phyloP scores from a whole-genome alignment of 352 stramenopile species.

The Aphanomyces astaci region DNA sequence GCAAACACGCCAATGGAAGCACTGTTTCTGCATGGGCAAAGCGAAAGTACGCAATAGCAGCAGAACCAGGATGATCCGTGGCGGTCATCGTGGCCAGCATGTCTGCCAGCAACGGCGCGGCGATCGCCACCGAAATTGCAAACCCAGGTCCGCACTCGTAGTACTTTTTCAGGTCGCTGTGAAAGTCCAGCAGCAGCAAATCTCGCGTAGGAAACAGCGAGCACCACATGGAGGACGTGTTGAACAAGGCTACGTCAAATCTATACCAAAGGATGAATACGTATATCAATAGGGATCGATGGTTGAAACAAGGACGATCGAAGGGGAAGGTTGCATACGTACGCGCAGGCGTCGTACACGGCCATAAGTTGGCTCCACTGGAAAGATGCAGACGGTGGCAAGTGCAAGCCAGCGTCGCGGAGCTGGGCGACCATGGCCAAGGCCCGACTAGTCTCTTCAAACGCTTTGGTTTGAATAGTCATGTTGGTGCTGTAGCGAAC shows the following conservation, averaged over 20 bases:
- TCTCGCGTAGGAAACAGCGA: constrained; percentile 39
- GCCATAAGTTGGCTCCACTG: constrained; percentile 36
- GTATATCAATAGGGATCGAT: background rate
- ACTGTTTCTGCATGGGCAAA: constrained; percentile 74
- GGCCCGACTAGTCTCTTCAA: constrained; percentile 30
- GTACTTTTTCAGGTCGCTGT: constrained; percentile 59
- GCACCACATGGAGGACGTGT: constrained; percentile 48
- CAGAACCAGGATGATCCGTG: constrained; percentile 21
- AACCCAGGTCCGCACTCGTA: constrained; percentile 51
- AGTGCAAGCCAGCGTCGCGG: constrained; percentile 30
- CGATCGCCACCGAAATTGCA: constrained; percentile 71
- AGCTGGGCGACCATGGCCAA: constrained; percentile 26
- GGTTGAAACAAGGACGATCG: background rate
- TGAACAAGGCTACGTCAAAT: constrained; percentile 62
- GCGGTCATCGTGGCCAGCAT: constrained; percentile 43
- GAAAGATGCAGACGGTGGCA: constrained; percentile 29
- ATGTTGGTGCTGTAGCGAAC: constrained; percentile 43
- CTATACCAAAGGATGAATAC: too few relatives aligned
- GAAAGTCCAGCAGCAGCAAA: constrained; percentile 48
- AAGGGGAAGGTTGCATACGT: too few relatives aligned
- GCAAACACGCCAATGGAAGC: constrained; percentile 54
- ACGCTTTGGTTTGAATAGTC: constrained; percentile 31
- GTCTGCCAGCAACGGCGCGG: constrained; percentile 49
- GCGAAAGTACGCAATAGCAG: constrained; percentile 40
- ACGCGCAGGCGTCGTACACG: constrained; percentile 56